Base-by-base conservation (phyloP, 1,284 basidiomycete genomes). In the Melampsora occidentalis region DNA sequence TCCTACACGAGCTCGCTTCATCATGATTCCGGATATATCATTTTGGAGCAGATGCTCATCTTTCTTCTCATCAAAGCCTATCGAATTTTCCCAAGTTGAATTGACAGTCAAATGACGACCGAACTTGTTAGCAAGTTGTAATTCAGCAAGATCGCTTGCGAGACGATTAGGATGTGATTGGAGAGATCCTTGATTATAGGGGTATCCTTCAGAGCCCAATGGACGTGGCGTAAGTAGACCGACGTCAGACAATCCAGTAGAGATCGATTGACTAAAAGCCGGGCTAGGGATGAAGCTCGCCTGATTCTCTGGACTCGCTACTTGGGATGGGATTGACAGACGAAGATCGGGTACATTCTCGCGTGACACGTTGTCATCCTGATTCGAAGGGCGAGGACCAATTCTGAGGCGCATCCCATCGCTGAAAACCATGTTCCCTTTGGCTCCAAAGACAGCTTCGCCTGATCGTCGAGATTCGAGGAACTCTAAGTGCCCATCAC, bases 121-220 rank as follows among this genome's bases (percentile, higher is more conserved):
- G n/a, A 72, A 72, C 22, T 72, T 72, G 35, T 72, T 72, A 25
- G 61, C 70, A 22, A 72, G 48, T 65, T 63, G 51, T n/a, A 72
- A n/a, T 72, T 64, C 70, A 53, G 70, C 48, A 1, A 72, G 57
- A 35, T 72, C 53, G 25, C 70, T 63, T 63, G 70, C 22, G 31
- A 72, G 5, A 39, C 31, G 33, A 63, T 72, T 20, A 71, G 61
- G 46, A 39, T 48, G 33, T 49, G 42, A 64, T 42, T 39, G 57
- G 62, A 22, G 10, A 35, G 35, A 48, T 67, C 42, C 33, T 68
- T 68, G 62, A 35, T 22, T 28, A 18, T 39, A 42, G 5, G 69
- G 35, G 62, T 48, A 53, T 48, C 39, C 12, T 46, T 59, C 33
- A 12, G 39, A 12, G 12, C 39, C 39, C 39, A 42, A 42, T 6